A percentile compares a stretch with the other conserved stretches of the same genome.
Conservation (phyloP, 163 green algal genomes). For the Smithsoniella earleae region DNA sequence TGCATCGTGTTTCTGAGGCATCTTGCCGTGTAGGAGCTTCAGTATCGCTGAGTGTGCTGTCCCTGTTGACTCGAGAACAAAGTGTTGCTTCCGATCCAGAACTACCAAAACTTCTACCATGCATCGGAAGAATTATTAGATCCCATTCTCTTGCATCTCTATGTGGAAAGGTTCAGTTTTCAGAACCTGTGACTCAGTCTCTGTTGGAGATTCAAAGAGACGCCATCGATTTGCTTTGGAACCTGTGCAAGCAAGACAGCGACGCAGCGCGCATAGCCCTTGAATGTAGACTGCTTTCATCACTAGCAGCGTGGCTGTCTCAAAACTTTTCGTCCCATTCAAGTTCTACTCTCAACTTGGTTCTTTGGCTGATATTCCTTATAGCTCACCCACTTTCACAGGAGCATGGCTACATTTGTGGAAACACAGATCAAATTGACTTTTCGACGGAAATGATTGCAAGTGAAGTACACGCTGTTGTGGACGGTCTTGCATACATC, state of each 20-base stretch:
- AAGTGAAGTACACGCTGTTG: not conserved
- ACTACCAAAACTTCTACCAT: not conserved
- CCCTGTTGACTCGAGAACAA: not conserved
- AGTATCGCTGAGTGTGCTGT: slow-evolving; percentile 1
- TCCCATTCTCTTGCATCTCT: not conserved
- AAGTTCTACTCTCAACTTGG: too few species aligned
- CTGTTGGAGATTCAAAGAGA: not conserved
- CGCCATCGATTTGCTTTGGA: slow-evolving; percentile 17
- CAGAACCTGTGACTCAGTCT: not conserved
- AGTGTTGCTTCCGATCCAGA: not conserved
- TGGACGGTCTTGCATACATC: not conserved
- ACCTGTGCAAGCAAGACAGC: not conserved
- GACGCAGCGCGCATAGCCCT: not conserved
- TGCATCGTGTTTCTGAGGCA: too few species aligned
- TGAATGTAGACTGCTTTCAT: not conserved
- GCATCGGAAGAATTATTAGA: not conserved
- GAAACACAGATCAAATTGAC: not conserved
- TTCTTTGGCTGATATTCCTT: not conserved
- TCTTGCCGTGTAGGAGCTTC: slow-evolving; percentile 11
- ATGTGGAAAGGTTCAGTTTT: not conserved
- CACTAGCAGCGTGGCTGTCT: not conserved
- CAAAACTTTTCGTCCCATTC: too few species aligned
- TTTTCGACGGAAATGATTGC: not conserved
- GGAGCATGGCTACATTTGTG: not conserved
- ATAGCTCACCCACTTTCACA: not conserved